phyloP scores from a whole-genome alignment of 2,329 filamentous ascomycete genomes.

The Cadophora sp. region DNA sequence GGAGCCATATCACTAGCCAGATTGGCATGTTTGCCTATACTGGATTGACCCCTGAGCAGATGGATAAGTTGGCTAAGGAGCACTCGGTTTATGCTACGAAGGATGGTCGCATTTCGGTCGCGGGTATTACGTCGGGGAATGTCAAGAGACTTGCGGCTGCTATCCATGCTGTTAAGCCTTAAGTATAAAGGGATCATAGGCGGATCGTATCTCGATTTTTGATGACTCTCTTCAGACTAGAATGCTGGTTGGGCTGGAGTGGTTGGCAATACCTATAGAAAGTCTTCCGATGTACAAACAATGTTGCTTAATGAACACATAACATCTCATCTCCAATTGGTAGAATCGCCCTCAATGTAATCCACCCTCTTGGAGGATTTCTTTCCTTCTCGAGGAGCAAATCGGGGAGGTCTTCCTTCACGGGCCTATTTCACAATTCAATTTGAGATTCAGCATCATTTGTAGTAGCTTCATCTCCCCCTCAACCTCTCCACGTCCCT shows the following conservation, averaged over 20 bases:
- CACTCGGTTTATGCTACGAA: slow-evolving; percentile 98
- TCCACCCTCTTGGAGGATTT: too few relatives aligned
- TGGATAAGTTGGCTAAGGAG: slow-evolving; percentile 90
- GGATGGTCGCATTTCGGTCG: slow-evolving; percentile 86
- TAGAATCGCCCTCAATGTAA: neutral
- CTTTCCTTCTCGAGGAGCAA: too few relatives aligned
- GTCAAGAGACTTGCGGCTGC: slow-evolving; percentile 81
- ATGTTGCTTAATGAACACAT: slow-evolving; percentile 5
- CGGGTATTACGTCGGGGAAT: slow-evolving; percentile 81
- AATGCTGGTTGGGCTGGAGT: neutral
- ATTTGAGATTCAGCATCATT: too few relatives aligned
- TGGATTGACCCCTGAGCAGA: slow-evolving; percentile 87
- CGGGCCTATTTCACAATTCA: too few relatives aligned
- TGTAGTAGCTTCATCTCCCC: slow-evolving; percentile 16
- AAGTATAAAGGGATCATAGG: slow-evolving; percentile 18
- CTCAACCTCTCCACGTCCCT: slow-evolving; percentile 43
- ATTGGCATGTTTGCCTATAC: slow-evolving; percentile 99
- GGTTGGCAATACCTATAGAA: slow-evolving; percentile 25
- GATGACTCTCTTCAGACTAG: slow-evolving; percentile 7
- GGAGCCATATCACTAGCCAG: slow-evolving; percentile 98
- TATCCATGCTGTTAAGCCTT: slow-evolving; percentile 79
- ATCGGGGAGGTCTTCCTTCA: too few relatives aligned
- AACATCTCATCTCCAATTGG: neutral
- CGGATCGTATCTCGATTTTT: neutral
- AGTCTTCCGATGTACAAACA: slow-evolving; percentile 27